Percentiles rank a stretch among this genome's conserved stretches.
These are phyloP conservation scores for Phyllosticta citrichinensis DNA, from an alignment of 2,329 filamentous ascomycete genomes.

Conservation along the genomic window DNA sequence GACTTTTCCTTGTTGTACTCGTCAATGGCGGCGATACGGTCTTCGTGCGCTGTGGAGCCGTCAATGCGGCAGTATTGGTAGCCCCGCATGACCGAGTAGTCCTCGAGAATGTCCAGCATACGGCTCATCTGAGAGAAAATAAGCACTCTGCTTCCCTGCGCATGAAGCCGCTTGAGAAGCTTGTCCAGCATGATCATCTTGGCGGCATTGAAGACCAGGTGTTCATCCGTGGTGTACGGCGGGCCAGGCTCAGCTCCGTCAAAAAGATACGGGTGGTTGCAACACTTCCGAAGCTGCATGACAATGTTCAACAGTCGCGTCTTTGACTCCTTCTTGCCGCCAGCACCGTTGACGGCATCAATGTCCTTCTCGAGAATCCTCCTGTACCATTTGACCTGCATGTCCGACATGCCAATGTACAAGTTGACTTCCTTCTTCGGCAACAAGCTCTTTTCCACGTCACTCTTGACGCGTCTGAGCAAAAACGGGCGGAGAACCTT, in stretches of 20 bases:
- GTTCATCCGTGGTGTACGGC: slow-evolving; percentile 96
- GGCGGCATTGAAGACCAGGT: slow-evolving; percentile 83
- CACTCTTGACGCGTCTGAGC: slow-evolving; percentile 88
- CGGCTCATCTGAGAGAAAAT: slow-evolving; percentile 99
- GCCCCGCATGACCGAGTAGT: slow-evolving; percentile 92
- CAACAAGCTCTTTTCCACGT: slow-evolving; percentile 94
- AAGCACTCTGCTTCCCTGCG: slow-evolving; percentile 84
- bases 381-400: slow-evolving; percentile 99
- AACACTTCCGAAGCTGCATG: slow-evolving; percentile 98
- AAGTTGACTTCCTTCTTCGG: slow-evolving; percentile 97
- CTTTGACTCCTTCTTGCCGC: slow-evolving; percentile 94
- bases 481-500: slow-evolving; percentile 88
- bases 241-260: slow-evolving; percentile 95
- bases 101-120: slow-evolving; percentile 90
- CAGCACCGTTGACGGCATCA: slow-evolving; percentile 93
- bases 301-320: slow-evolving; percentile 95
- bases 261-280: slow-evolving; percentile 96
- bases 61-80: slow-evolving; percentile 98
- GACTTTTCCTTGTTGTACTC: slow-evolving; percentile 95
- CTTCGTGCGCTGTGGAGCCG: slow-evolving; percentile 91
- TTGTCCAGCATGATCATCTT: slow-evolving; percentile 98
- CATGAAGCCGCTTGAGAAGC: slow-evolving; percentile 71
- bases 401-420: slow-evolving; percentile 97
- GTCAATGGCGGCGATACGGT: slow-evolving; percentile 94
- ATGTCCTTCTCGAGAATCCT: slow-evolving; percentile 99